These are phyloP conservation scores for Colletotrichum shisoi DNA, from an alignment of 2,329 filamentous ascomycete genomes.

Conservation along the genomic window DNA sequence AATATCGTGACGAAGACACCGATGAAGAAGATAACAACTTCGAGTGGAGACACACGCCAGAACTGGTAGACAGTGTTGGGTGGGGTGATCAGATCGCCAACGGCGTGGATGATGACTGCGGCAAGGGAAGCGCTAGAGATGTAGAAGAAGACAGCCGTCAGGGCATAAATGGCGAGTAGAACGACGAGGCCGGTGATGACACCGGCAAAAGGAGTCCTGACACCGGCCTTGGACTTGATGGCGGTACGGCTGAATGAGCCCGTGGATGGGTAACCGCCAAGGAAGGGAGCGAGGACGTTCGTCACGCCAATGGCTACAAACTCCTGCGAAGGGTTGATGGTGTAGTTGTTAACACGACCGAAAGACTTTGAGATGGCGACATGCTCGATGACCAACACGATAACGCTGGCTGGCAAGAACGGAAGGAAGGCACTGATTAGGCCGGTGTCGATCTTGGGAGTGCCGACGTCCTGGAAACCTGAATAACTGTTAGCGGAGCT, in stretches of 20 bases:
- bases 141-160: conserved; percentile 91
- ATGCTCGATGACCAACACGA: conserved; percentile 95
- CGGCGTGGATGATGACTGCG: conserved; percentile 94
- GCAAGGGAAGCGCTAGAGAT: conserved; percentile 83
- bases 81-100: conserved; percentile 88
- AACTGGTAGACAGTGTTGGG: conserved; percentile 94
- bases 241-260: conserved; percentile 96
- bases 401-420: conserved; percentile 83
- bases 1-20: conserved; percentile 93
- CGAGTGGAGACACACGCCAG: conserved; percentile 89
- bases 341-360: conserved; percentile 93
- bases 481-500: conserved; percentile 8
- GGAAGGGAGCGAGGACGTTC: conserved; percentile 88
- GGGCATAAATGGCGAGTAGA: conserved; percentile 85
- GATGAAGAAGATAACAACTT: conserved; percentile 90
- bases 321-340: conserved; percentile 93
- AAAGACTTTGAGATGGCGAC: conserved; percentile 98
- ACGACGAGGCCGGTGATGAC: conserved; percentile 87
- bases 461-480: conserved; percentile 81
- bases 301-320: conserved; percentile 92
- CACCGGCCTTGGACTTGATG: conserved; percentile 96
- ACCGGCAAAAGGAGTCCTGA: conserved; percentile 88
- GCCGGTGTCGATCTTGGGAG: conserved; percentile 70
- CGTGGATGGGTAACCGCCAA: conserved; percentile 90
- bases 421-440: conserved; percentile 74